A percentile compares a stretch with the other conserved stretches of the same genome.
Conservation (phyloP, 257 asterid genomes). For the Solanum peruvianum region DNA sequence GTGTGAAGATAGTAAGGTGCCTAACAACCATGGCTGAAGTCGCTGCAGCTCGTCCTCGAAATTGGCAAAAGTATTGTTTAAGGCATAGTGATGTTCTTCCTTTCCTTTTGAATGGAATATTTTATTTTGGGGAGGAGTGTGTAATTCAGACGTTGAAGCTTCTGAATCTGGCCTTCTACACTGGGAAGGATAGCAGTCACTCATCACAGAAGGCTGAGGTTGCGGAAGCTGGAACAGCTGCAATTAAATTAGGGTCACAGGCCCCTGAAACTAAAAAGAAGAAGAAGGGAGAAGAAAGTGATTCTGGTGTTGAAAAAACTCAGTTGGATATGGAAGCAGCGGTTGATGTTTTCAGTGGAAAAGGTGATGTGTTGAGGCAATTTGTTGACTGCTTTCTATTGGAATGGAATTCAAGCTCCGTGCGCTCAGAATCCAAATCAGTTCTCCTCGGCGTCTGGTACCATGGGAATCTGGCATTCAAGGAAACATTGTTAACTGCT, state of each 20-base stretch:
- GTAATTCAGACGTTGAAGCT: conserved; percentile 79
- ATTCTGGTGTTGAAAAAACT: conserved; percentile 62
- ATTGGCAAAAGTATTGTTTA: conserved; percentile 96
- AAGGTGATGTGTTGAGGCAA: conserved; percentile 65
- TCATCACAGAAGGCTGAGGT: conserved; percentile 66
- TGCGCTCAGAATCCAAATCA: conserved; percentile 85
- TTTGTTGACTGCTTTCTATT: conserved; percentile 75
- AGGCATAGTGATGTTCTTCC: conserved; percentile 76
- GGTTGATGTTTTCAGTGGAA: conserved; percentile 59
- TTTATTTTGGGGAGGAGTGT: conserved; percentile 91
- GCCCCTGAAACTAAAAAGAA: conserved; percentile 70
- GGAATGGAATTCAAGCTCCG: conserved; percentile 94
- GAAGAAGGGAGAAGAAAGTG: conserved; percentile 90
- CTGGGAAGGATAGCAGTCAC: conserved; percentile 71
- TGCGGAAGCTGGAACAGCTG: conserved; percentile 48
- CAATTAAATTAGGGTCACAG: conserved; percentile 58
- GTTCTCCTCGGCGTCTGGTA: conserved; percentile 88
- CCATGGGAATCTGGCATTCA: conserved; percentile 72
- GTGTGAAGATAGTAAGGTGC: conserved; percentile 89
- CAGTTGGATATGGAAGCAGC: conserved; percentile 91
- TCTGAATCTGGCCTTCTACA: conserved; percentile 73
- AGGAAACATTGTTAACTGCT: conserved; percentile 55
- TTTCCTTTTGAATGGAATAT: conserved; percentile 72
- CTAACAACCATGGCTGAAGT: conserved; percentile 90
- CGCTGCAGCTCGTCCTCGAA: conserved; percentile 88